Evolutionary conservation across 2,329 filamentous ascomycete species (phyloP), one percentile per base, ranked within the genome.

Genomic region (Fusarium sp.): DNA sequence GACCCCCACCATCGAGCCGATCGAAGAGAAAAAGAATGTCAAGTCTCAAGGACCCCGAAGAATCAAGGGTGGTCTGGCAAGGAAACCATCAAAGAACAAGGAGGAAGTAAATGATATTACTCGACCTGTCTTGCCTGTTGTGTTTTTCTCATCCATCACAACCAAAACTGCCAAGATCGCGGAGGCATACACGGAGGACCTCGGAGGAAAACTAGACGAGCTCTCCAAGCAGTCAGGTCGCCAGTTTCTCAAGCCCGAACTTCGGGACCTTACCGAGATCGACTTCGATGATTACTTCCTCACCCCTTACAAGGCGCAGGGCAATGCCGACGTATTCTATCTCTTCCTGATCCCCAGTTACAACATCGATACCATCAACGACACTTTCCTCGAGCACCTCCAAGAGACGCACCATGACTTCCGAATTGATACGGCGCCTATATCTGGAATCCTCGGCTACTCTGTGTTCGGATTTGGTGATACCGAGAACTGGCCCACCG

Each of bases 321-420:
- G 82, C 3, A 78, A 83, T n/a, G 79, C 85, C 4, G 88, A 90
- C 64, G 87, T 90, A 71, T 90, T 97, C 72, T 99, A 98, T 79
- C 83, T 96, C 39, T 84, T 98, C 55, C 81, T 98, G 37, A 79
- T 97, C 6, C 96, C 95, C 0, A 94, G 92, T 67, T 98, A 97
- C 82, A 96, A 98, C 75, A 97, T 97, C 74, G 95, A 97, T 75
- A 95, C 92, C 9, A 92, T 96, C 70, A 88, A 97, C 70, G 92
- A 94, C 75, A 95, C 88, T 17, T 94, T 98, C 77, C 83, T 98
- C 23, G 89, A 93, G 67, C 93, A 97, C 77, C 82, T 99, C 7
- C 86, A 92, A 75, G 95, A 99, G 77, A 98, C 94, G 0, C 95
- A 98, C 76, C 89, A 98, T 80, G 96, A 99, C 78, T 98, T 98